Evolutionary conservation across 1,284 basidiomycete species (phyloP).

Genomic region (Ceratobasidium sp.): DNA sequence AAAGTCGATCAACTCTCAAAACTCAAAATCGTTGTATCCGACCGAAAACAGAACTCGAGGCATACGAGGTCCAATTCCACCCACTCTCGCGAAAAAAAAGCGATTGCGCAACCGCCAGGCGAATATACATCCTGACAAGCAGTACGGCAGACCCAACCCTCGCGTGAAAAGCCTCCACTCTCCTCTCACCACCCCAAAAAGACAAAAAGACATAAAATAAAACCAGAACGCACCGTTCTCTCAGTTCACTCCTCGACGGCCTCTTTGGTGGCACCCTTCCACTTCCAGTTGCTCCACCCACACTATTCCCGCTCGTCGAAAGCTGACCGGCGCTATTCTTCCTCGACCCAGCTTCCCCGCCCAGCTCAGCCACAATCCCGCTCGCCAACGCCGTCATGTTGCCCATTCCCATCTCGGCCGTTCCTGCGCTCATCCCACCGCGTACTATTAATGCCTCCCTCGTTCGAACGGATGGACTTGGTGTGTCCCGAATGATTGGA

Average conservation of each 20-base stretch:
- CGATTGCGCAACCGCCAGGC: not conserved
- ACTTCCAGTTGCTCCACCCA: not conserved
- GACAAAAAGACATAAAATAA: not conserved
- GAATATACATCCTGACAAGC: too few relatives aligned
- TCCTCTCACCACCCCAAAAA: not conserved
- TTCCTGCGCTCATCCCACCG: not conserved
- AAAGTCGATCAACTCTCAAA: not conserved
- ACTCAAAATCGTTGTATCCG: not conserved
- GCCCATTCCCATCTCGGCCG: not conserved
- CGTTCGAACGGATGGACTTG: too few relatives aligned
- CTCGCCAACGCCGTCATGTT: constrained; percentile 27
- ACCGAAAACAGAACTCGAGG: not conserved
- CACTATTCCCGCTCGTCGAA: not conserved
- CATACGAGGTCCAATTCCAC: not conserved
- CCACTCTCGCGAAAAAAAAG: not conserved
- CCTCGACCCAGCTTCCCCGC: not conserved
- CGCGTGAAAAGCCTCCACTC: too few relatives aligned
- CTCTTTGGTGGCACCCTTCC: constrained; percentile 21
- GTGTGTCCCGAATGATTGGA: too few relatives aligned
- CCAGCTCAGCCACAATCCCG: constrained; percentile 11
- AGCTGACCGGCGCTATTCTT: not conserved
- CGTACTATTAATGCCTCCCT: not conserved
- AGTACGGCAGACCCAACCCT: too few relatives aligned
- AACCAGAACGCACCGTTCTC: constrained; percentile 14
- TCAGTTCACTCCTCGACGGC: constrained; percentile 27